Conservation (phyloP, 306 rosid species). For the Dryas drummondii region DNA sequence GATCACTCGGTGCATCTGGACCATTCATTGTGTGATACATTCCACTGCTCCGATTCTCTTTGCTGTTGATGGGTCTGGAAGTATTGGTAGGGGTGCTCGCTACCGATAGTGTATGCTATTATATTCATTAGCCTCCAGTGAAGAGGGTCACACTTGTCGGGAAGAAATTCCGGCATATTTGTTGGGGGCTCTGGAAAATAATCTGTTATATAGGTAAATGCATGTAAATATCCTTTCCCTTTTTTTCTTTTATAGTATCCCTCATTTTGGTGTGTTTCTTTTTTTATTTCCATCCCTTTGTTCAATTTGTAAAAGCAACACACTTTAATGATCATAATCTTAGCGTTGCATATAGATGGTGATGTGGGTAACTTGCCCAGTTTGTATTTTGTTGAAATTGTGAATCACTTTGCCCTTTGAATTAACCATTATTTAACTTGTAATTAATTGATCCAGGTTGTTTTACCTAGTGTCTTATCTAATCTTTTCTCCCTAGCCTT, state of each 20-base stretch:
- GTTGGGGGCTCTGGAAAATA: constrained; percentile 87
- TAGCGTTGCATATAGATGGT: constrained; percentile 40
- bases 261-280: constrained; percentile 52
- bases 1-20: constrained; percentile 29
- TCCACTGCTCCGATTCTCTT: constrained; percentile 39
- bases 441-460: constrained; percentile 38
- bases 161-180: constrained; percentile 45
- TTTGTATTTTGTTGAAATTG: constrained; percentile 23
- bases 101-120: constrained; percentile 53
- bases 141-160: constrained; percentile 48
- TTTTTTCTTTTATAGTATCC: constrained; percentile 23
- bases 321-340: constrained; percentile 31
- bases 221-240: constrained; percentile 67
- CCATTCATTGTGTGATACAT: constrained; percentile 24
- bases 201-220: constrained; percentile 73
- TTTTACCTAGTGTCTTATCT: constrained; percentile 17
- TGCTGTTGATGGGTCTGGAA: constrained; percentile 43
- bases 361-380: constrained; percentile 26
- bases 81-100: constrained; percentile 48
- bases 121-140: constrained; percentile 86
- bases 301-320: constrained; percentile 64
- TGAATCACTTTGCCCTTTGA: not conserved
- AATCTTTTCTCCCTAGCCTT: not conserved
- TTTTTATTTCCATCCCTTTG: constrained; percentile 25
- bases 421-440: constrained; percentile 17